phyloP scores from a whole-genome alignment of 1,139 yeast species.

The Kodamaea sp. region DNA sequence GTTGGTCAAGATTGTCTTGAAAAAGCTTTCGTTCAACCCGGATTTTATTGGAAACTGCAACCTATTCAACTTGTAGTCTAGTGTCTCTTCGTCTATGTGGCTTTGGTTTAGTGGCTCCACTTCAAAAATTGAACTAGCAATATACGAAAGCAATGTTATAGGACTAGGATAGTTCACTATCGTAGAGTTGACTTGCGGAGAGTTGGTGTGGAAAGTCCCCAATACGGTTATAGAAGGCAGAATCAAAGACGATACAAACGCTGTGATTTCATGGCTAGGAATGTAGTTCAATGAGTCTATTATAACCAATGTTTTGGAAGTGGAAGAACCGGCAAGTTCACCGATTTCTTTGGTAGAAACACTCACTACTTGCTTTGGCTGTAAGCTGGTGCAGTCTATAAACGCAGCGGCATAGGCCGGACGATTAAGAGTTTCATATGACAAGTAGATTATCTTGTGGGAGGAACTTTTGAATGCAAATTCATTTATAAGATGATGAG shows the following conservation, averaged over 20 bases:
- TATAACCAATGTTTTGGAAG: conserved; percentile 41
- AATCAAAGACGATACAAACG: conserved; percentile 56
- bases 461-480: conserved; percentile 43
- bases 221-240: conserved; percentile 55
- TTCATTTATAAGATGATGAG: conserved; percentile 57
- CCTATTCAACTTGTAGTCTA: conserved; percentile 41
- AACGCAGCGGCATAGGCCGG: conserved; percentile 54
- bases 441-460: conserved; percentile 47
- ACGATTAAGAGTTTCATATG: conserved; percentile 59
- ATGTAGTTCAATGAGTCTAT: conserved; percentile 73
- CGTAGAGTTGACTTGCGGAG: conserved; percentile 31
- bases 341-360: conserved; percentile 23
- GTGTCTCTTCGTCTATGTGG: conserved; percentile 48
- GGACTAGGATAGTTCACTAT: conserved; percentile 52
- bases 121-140: conserved; percentile 73
- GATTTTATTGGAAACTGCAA: conserved; percentile 48
- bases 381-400: conserved; percentile 44
- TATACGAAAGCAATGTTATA: conserved; percentile 52
- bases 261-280: conserved; percentile 45
- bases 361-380: conserved; percentile 23
- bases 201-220: conserved; percentile 61
- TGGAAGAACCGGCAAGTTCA: conserved; percentile 5
- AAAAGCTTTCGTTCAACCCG: conserved; percentile 48
- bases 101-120: conserved; percentile 43
- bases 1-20: conserved; percentile 56